These are phyloP conservation scores for Vachellia collinsii DNA, from an alignment of 306 rosid species.

Conservation along the genomic window DNA sequence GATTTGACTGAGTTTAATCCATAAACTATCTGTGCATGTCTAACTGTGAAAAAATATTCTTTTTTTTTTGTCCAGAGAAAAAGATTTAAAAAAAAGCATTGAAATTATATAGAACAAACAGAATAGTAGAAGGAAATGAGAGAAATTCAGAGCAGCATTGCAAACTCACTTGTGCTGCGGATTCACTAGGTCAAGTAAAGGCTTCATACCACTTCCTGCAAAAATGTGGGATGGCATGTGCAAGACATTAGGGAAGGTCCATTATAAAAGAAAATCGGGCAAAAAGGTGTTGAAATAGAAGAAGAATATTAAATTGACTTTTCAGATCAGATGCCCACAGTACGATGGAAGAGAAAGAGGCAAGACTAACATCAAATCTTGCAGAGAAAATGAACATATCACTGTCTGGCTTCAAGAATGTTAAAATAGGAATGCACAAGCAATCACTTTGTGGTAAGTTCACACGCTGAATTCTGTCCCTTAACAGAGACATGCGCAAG, in stretches of 20 bases:
- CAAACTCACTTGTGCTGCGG: slow-evolving; percentile 89
- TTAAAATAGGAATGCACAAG: background rate
- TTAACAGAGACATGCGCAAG: background rate
- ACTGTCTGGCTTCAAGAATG: background rate
- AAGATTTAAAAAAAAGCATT: slow-evolving; percentile 15
- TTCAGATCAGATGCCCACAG: background rate
- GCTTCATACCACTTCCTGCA: slow-evolving; percentile 71
- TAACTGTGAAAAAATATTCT: background rate
- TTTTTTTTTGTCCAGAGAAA: background rate
- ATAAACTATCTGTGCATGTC: background rate
- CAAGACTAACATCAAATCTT: background rate
- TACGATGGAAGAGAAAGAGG: background rate
- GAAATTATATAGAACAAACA: background rate
- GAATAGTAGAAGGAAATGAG: background rate
- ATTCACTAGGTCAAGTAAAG: slow-evolving; percentile 72
- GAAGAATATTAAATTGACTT: background rate
- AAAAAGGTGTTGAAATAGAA: background rate
- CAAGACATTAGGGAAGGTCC: slow-evolving; percentile 32
- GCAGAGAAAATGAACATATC: background rate
- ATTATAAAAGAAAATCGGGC: slow-evolving; percentile 10
- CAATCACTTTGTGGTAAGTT: background rate
- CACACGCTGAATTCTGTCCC: background rate
- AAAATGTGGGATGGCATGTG: slow-evolving; percentile 22
- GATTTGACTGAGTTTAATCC: slow-evolving; percentile 2
- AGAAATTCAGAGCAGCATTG: background rate